Base-by-base conservation (phyloP, 2,329 filamentous ascomycete genomes). In the Ploettnerulaceae sp. region DNA sequence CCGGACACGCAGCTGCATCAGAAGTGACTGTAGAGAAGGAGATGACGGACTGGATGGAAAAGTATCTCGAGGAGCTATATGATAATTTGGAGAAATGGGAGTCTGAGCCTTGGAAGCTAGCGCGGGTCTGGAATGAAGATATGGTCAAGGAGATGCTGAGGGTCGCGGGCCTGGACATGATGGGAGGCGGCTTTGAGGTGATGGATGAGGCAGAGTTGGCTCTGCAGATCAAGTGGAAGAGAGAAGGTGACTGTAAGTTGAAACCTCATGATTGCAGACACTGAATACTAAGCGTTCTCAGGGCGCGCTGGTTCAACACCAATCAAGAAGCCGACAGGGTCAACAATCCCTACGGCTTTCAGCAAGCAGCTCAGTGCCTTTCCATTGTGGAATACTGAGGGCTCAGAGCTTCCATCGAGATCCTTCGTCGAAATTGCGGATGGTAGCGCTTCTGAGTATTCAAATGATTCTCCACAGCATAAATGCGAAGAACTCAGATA, bases 221-320 rank as follows among this genome's bases (percentile, higher is more conserved):
- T 67, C 75, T 78, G 12, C 68, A 71, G 47, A 75, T 77, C 32
- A 77, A 82, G 38, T 70, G 71, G 45, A 79, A 78, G 61, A 71
- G 72, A 0, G 43, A 47, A 9, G 40, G 45, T 4, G 37, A 58
- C 26, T 56, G 53, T 50, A 52, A 47, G 29, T 52, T 22, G 4
- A 25, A 48, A 45, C n/a, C 26, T 24, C 28, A n/a, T n/a, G 4
- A 2, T 1, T 4, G 9, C 4, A 14, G 39, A 34, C 22, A 42
- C 24, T 12, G 18, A 4, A 11, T 36, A 11, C 26, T 35, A 12
- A 43, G 7, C 24, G 20, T 5, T 12, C 4, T 11, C 17, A 43
- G 40, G 40, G 40, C 34, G 31, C 14, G 29, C 29, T 34, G 40
- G 40, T 18, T 43, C 40, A 5, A 35, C 14, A 15, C 40, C 40